phyloP scores from a whole-genome alignment of 139 green algal genomes.

The Chlorella sorokiniana region DNA sequence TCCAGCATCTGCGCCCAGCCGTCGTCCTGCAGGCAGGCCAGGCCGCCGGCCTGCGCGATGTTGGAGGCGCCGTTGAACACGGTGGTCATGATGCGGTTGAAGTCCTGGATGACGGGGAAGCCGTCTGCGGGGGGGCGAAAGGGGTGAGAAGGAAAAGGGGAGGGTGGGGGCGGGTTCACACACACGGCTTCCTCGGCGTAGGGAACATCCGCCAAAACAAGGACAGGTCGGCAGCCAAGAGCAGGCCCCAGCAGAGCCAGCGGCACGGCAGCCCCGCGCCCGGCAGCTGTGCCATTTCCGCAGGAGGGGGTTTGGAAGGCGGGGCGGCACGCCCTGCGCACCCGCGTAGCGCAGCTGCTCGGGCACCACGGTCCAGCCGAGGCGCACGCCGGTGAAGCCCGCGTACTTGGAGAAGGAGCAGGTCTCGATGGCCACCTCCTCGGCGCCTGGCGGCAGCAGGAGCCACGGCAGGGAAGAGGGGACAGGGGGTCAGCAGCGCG shows the following conservation, averaged over 20 bases:
- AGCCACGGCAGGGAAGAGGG: background rate
- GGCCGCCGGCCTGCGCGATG: conserved; percentile 91
- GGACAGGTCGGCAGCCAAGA: too few species aligned
- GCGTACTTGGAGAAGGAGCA: conserved; percentile 98
- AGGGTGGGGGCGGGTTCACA: background rate
- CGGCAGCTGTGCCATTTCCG: too few species aligned
- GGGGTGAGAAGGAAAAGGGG: background rate
- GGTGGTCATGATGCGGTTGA: conserved; percentile 96
- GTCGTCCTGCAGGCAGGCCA: conserved; percentile 88
- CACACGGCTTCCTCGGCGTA: too few species aligned
- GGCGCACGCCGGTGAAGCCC: conserved; percentile 96
- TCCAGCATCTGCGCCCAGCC: conserved; percentile 84
- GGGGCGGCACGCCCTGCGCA: background rate
- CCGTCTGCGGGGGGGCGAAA: conserved; percentile 62
- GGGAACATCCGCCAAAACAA: too few species aligned
- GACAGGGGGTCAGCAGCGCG: background rate
- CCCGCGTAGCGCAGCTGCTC: conserved; percentile 70
- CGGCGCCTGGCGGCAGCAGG: conserved; percentile 57
- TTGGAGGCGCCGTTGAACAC: conserved; percentile 98
- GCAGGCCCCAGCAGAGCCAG: too few species aligned
- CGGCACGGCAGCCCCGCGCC: too few species aligned
- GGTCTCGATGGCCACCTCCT: conserved; percentile 92
- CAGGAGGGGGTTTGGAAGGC: too few species aligned
- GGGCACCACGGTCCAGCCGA: conserved; percentile 98
- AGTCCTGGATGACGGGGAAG: conserved; percentile 85